These are phyloP conservation scores for Fraxinus excelsior DNA, from an alignment of 257 asterid species.

Conservation along the genomic window DNA sequence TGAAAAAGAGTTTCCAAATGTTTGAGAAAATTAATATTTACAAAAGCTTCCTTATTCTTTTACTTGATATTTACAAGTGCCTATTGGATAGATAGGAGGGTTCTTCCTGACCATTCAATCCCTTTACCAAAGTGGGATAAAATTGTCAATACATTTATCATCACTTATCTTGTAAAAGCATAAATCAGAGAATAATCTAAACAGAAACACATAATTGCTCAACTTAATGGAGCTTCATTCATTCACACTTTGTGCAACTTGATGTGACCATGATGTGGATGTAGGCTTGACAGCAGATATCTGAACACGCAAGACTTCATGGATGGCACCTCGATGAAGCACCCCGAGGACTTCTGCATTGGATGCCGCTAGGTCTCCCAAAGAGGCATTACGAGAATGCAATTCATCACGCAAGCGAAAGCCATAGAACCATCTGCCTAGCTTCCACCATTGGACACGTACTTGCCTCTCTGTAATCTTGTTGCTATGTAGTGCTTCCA, in stretches of 20 bases:
- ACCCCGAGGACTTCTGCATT: slow-evolving; percentile 65
- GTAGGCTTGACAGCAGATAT: slow-evolving; percentile 55
- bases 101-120: background rate
- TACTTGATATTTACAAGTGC: slow-evolving; percentile 21
- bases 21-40: background rate
- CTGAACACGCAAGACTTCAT: slow-evolving; percentile 79
- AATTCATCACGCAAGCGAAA: slow-evolving; percentile 67
- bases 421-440: slow-evolving; percentile 81
- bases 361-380: slow-evolving; percentile 47
- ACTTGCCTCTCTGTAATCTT: slow-evolving; percentile 64
- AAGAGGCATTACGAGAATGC: slow-evolving; percentile 45
- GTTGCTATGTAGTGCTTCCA: slow-evolving; percentile 47
- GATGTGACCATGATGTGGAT: slow-evolving; percentile 55
- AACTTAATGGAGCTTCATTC: background rate
- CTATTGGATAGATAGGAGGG: background rate
- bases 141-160: background rate
- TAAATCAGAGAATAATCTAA: slow-evolving; percentile 16
- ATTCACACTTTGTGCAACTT: slow-evolving; percentile 34
- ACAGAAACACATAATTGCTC: slow-evolving; percentile 8
- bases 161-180: background rate
- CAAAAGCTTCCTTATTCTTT: background rate
- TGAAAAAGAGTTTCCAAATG: background rate
- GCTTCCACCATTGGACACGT: slow-evolving; percentile 87
- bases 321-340: slow-evolving; percentile 76
- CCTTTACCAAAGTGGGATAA: background rate